phyloP scores from a whole-genome alignment of 768 basidiomycete species.

The Cystofilobasidium ferigula region DNA sequence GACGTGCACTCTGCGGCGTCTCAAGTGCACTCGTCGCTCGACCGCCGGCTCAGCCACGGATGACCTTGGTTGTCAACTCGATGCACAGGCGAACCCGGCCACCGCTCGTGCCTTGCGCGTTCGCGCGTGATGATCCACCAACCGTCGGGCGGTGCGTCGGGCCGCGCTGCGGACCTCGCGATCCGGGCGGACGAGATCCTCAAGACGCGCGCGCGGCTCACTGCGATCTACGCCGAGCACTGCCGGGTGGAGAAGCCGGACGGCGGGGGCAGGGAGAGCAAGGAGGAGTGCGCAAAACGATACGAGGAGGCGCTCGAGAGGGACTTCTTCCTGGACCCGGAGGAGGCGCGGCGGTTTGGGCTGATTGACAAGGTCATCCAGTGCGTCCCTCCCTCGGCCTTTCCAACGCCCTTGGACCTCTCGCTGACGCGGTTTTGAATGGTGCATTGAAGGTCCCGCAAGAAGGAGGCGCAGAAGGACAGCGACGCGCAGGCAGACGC shows the following conservation, averaged over 20 bases:
- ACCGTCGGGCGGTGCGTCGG: constrained; percentile 89
- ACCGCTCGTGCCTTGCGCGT: constrained; percentile 82
- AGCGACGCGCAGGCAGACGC: too few species aligned
- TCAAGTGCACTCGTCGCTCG: too few species aligned
- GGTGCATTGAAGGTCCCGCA: too few species aligned
- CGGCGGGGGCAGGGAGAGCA: constrained; percentile 43
- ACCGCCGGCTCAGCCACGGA: too few species aligned
- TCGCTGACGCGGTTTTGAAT: too few species aligned
- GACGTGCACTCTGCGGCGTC: too few species aligned
- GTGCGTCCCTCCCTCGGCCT: too few species aligned
- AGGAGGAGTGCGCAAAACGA: constrained; percentile 54
- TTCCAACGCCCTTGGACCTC: too few species aligned
- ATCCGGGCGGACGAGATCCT: constrained; percentile 95
- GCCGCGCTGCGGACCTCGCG: constrained; percentile 93
- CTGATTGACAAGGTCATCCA: constrained; percentile 87
- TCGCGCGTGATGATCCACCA: constrained; percentile 99
- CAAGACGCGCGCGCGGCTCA: constrained; percentile 69
- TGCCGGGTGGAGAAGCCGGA: constrained; percentile 49
- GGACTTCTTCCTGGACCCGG: constrained; percentile 95
- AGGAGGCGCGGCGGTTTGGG: constrained; percentile 80
- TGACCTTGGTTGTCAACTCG: constrained; percentile 15
- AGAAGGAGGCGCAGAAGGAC: too few species aligned
- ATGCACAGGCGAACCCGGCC: constrained; percentile 46
- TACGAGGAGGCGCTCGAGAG: constrained; percentile 85
- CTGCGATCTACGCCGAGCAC: constrained; percentile 79